A percentile compares a stretch with the other conserved stretches of the same genome.
Evolutionary conservation across 306 rosid genomes (phyloP).

Genomic region (Herpetospermum pedunculosum): DNA sequence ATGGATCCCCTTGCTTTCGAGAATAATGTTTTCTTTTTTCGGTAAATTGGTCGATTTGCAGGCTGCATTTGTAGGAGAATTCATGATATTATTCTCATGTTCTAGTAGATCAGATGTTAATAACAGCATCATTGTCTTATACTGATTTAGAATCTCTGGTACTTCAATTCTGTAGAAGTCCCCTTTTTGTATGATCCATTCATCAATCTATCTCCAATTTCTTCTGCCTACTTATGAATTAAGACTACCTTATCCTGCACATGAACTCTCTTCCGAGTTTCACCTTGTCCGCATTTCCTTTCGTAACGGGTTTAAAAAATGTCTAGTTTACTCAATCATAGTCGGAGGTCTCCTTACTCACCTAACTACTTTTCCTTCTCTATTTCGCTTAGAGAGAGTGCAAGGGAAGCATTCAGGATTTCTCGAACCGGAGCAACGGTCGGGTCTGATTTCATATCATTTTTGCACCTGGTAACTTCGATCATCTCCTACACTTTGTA

Average conservation of each 20-base stretch:
- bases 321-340: neutral
- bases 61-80: neutral
- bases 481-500: neutral
- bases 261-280: neutral
- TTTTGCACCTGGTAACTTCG: neutral
- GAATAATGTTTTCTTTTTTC: neutral
- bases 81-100: neutral
- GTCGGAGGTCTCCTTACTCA: neutral
- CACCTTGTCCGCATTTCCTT: neutral
- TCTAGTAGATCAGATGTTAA: neutral
- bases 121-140: neutral
- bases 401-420: no score
- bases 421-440: neutral
- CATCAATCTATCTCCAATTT: neutral
- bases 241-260: neutral
- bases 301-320: neutral
- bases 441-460: neutral
- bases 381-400: neutral
- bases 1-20: neutral
- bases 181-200: neutral
- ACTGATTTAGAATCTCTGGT: neutral
- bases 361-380: neutral
- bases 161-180: neutral
- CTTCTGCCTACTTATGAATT: neutral
- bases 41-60: neutral